Base-by-base conservation (phyloP, 169 alveolate species). In the Perkinsus chesapeaki region DNA sequence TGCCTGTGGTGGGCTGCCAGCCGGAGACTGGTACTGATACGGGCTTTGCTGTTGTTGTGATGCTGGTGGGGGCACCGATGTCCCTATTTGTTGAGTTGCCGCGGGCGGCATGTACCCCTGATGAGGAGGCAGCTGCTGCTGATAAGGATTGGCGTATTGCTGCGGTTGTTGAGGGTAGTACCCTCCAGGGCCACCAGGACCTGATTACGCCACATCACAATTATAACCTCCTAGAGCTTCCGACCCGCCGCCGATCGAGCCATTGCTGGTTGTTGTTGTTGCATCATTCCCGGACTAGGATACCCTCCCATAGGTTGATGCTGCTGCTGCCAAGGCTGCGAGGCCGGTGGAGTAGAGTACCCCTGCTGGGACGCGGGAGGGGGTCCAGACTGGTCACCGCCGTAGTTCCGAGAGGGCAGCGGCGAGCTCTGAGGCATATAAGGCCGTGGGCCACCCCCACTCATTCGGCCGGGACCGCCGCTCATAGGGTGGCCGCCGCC, bases 301-400 rank as follows among this genome's bases (percentile, higher is more conserved):
- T 60, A 60, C 37, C 3, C 82, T 34, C 82, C 82, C 3, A 60
- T 34, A 16, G 82, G 82, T 34, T 60, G 82, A 60, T 27, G 82
- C 82, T 60, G 82, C 72, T 47, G 72, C 82, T 60, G 82, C 82
- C 82, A 60, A 60, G 82, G 82, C 82, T 60, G 82, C 37, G 82
- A 23, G 31, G 82, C 3, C 31, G 82, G 82, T 20, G 82, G 82
- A 16, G 82, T 60, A 27, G 82, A 60, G 27, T 60, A 60, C 3
- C 82, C 82, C 23, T 60, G 82, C 23, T 27, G 31, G 82, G 82
- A 60, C n/a, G n/a, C n/a, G n/a, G n/a, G n/a, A n/a, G n/a, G n/a
- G 16, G 60, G 60, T 60, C 82, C 82, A 16, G 37, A 27, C 23
- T 60, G 82, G 37, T 20, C 27, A 60, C 82, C 82, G 31, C 82